Percentiles rank a stretch among this genome's conserved stretches.
phyloP scores from a whole-genome alignment of 352 stramenopile species.

The Poterioochromonas sp. region DNA sequence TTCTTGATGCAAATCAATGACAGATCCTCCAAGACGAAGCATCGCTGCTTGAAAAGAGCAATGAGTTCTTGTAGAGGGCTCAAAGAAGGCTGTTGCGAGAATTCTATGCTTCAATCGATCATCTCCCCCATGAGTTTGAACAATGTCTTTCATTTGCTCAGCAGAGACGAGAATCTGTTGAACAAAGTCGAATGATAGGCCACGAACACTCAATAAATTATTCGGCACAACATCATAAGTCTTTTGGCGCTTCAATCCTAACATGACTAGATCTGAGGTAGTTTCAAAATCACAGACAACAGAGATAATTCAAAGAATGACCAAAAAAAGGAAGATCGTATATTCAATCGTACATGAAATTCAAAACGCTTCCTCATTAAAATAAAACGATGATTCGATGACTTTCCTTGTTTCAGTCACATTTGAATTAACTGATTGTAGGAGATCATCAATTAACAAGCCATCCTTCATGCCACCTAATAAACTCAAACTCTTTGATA shows the following conservation, averaged over 20 bases:
- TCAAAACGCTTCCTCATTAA: no score
- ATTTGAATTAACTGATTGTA: no score
- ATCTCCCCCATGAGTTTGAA: background rate
- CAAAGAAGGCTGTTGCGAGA: constrained; percentile 93
- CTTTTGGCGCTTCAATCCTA: background rate
- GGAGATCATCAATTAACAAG: no score
- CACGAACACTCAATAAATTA: background rate
- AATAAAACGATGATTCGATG: no score
- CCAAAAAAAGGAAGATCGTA: no score
- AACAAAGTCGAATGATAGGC: constrained; percentile 7
- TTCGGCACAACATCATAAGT: constrained; percentile 20
- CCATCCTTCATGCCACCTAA: no score
- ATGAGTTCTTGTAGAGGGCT: constrained; percentile 92
- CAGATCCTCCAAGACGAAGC: constrained; percentile 84
- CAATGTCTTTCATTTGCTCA: constrained; percentile 9
- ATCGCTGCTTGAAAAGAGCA: constrained; percentile 96
- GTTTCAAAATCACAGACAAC: no score
- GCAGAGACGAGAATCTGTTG: background rate
- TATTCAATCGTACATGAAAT: no score
- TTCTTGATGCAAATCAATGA: constrained; percentile 82
- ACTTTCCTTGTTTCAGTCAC: no score
- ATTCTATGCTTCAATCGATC: constrained; percentile 54
- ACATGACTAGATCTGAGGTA: no score
- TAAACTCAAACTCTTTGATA: no score
- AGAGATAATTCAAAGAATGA: no score